Base-by-base conservation (phyloP, 108 stramenopile genomes). In the Skeletonema grethae region DNA sequence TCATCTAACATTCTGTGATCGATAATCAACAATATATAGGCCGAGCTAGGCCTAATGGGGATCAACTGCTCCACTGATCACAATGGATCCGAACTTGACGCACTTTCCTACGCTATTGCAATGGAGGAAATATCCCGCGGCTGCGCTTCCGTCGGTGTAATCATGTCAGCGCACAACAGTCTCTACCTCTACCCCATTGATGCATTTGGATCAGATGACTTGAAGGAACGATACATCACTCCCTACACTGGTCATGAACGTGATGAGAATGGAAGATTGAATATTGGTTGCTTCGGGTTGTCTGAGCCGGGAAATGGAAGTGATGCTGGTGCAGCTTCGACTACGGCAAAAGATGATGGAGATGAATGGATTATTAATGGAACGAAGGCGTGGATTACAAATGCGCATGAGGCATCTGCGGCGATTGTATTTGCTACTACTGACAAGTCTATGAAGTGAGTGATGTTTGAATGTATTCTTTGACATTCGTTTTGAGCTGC, bases 301-400 rank as follows among this genome's bases (percentile, higher is more conserved):
- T 84, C 82, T 4, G 92, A 95, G 69, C 96, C 96, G 53, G 97
- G 94, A 10, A 95, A 97, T 77, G 94, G 96, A 25, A 85, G 81
- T 59, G 97, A 97, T 80, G 95, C 97, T 29, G 98, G 97, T 29
- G 98, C 98, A 2, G 98, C 98, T 7, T 65, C 84, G 28, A 97
- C 96, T 7, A 97, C 97, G 5, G 98, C 98, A 10, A 90, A 77
- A 34, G 76, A 82, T 22, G 94, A 94, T 70, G 95, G 95, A 7
- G 91, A 90, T 67, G 85, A 87, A 55, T 99, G 92, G 92, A 85
- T 96, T 55, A 73, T 99, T 28, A 97, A 97, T 80, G 98, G 98
- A n/a, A 96, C 95, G 65, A 99, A 99, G 84, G 98, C 98, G 20
- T 99, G 98, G 98, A 99, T 99, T 79, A 97, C 96, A 30, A 99